phyloP scores from a whole-genome alignment of 2,329 filamentous ascomycete genomes.

The Colletotrichum chrysophilum region DNA sequence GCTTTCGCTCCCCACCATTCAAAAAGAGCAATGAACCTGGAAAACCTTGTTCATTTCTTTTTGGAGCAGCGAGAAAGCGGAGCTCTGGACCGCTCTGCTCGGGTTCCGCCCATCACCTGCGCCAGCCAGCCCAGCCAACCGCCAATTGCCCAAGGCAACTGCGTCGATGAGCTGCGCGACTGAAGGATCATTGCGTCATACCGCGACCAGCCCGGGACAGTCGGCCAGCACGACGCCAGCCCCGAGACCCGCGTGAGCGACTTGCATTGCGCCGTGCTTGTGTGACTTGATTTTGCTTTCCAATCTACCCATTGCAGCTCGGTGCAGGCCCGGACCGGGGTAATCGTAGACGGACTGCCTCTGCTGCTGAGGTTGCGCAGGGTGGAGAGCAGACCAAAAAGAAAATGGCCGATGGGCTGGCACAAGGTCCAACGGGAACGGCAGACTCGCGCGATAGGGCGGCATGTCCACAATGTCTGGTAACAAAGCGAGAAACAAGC shows the following conservation, averaged over 20 bases:
- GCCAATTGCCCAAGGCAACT: slow-evolving; percentile 4
- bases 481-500: neutral
- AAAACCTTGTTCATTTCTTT: slow-evolving; percentile 20
- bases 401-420: neutral
- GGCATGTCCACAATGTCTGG: neutral
- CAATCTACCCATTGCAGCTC: slow-evolving; percentile 3
- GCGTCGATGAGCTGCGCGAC: slow-evolving; percentile 1
- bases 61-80: neutral
- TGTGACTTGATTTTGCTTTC: neutral
- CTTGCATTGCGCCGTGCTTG: neutral
- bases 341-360: neutral
- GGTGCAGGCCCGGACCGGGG: neutral
- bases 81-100: neutral
- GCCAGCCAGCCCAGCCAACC: neutral
- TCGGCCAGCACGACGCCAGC: neutral
- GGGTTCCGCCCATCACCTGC: neutral
- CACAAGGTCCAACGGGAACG: neutral
- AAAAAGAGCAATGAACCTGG: slow-evolving; percentile 9
- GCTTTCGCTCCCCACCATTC: slow-evolving; percentile 10
- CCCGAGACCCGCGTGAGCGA: neutral
- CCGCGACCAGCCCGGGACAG: slow-evolving; percentile 4
- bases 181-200: slow-evolving; percentile 14
- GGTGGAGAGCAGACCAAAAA: neutral
- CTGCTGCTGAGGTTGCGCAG: neutral
- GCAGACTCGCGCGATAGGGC: neutral